Evolutionary conservation across 2,329 filamentous ascomycete species (phyloP), one percentile per base, ranked within the genome.

Genomic region (Albophoma yamanashiensis): DNA sequence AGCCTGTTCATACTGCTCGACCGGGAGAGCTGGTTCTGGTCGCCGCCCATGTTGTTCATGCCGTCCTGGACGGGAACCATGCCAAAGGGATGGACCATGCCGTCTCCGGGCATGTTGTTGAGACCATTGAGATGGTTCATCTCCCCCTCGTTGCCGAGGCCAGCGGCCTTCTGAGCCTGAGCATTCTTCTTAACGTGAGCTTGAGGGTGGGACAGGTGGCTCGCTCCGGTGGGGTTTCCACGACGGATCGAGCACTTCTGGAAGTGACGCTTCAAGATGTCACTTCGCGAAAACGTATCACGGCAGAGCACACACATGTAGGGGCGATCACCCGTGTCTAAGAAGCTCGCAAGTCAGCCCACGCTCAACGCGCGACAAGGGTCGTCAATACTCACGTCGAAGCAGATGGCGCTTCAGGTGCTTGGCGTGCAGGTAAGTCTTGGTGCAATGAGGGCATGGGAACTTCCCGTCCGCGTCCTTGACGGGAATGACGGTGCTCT

Each of bases 381-480:
- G 55, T 58, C 38, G 34, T 50, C 39, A 61, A 57, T 63, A 89
- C 92, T 92, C 84, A 97, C 93, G 94, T 82, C 94, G 84, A 67
- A 97, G 80, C 62, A 97, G 83, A 82, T 97, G 94, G 69, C 94
- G 89, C 83, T 97, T 97, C 68, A 97, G 77, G 76, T 97, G 94
- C 81, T 99, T 97, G 55, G 93, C 89, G 74, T 97, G 94, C 61
- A 97, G 82, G 72, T 99, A 99, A 8, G 92, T 97, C 81, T 97
- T 97, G 69, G 91, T 96, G 78, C 94, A 99, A 75, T 97, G 92
- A 69, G 92, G 92, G 77, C 94, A 99, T 62, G 94, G 93, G 72
- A 95, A 99, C 79, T 97, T 97, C 71, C 94, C 94, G 73, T 97
- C 93, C 11, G 92, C 91, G 74, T 97, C 93, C 79, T 97, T 97